These are phyloP conservation scores for Drechslerella coelobrocha DNA, from an alignment of 2,329 filamentous ascomycete species.

Conservation along the genomic window DNA sequence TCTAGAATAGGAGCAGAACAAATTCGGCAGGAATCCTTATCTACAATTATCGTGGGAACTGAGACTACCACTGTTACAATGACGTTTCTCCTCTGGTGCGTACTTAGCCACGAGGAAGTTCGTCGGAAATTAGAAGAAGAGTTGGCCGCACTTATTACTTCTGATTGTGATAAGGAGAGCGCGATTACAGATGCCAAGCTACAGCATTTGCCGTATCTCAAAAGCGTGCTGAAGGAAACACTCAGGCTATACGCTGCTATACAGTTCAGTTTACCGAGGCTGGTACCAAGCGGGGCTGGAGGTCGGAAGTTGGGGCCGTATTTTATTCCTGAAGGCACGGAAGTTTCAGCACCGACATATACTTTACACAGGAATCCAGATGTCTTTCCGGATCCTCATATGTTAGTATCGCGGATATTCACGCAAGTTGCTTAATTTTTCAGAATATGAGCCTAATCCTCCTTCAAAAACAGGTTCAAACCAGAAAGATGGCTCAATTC, in stretches of 20 bases:
- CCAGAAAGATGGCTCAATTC: constrained; percentile 33
- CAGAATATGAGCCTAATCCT: too few relatives aligned
- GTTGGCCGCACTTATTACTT: neutral
- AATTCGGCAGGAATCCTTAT: neutral
- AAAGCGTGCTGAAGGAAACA: constrained; percentile 18
- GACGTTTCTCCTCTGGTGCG: neutral
- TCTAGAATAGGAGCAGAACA: neutral
- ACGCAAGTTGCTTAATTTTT: too few relatives aligned
- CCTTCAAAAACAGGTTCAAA: constrained; percentile 16
- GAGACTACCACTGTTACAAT: neutral
- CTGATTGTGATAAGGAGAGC: neutral
- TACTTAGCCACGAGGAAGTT: neutral
- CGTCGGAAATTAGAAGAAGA: neutral
- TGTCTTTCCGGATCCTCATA: constrained; percentile 19
- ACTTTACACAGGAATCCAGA: constrained; percentile 25
- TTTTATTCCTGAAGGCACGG: constrained; percentile 20
- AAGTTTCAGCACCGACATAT: constrained; percentile 22
- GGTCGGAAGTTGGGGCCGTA: constrained; percentile 23
- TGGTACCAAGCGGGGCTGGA: constrained; percentile 11
- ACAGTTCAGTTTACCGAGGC: constrained; percentile 19
- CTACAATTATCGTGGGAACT: neutral
- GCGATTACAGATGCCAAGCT: constrained; percentile 14
- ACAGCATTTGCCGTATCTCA: constrained; percentile 23
- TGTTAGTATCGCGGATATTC: constrained; percentile 16
- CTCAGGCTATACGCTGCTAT: constrained; percentile 21